Base-by-base conservation (phyloP, 192 early-diverging fungal genomes). In the Kickxella alabastrina region DNA sequence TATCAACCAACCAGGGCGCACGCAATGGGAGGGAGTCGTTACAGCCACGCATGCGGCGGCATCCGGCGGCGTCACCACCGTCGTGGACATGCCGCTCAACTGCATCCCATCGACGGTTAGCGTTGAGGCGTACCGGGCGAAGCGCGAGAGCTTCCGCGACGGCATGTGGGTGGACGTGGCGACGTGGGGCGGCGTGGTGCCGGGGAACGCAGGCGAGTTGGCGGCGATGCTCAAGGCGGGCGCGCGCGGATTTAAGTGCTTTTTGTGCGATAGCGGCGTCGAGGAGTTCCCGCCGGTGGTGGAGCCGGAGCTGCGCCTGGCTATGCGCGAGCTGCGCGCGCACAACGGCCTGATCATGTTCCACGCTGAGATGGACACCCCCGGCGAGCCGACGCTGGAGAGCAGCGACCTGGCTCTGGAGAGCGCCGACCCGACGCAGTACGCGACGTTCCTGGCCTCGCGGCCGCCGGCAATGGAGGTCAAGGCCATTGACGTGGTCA, bases 81-180 rank as follows among this genome's bases (percentile, higher is more conserved):
- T 91, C 22, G 80, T 91, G 26, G 88, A 91, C 50, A 91, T 91
- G 88, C 88, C 88, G 15, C 79, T 91, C 52, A 91, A 91, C 79
- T 85, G 86, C 43, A 91, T 91, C 52, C 88, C 88, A n/a, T 86
- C 87, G 35, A 91, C 88, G 18, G 87, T 86, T 36, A 89, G 83
- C 2, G 82, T 82, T 14, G 76, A 64, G 18, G 84, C 87, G 38
- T 81, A 87, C 39, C 26, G 80, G 22, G 54, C 70, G 32, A 91
- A 91, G 68, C 71, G 82, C 35, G 62, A 72, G 29, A 85, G 85
- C 46, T 86, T 87, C 29, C 49, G 62, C 18, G 82, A 84, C 14
- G 82, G 84, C 58, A 85, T 83, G 64, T 87, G 81, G 68, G 86
- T 88, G 2, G 88, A 91, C 53, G 85, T 87, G 28, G 88, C 81